Conservation (phyloP, 108 stramenopile species). For the Skeletonema grethae region DNA sequence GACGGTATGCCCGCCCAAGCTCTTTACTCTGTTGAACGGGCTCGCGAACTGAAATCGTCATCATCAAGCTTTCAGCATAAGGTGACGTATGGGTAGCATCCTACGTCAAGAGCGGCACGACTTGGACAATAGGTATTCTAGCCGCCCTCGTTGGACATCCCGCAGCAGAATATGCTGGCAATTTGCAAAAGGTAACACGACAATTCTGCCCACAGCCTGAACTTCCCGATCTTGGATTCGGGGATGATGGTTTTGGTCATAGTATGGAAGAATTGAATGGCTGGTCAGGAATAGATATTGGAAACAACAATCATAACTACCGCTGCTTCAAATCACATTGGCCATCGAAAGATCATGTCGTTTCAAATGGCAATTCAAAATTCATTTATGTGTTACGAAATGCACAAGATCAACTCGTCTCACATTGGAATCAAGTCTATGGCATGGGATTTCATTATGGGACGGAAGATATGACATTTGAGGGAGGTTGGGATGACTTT, state of each 20-base stretch:
- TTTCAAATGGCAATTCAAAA: background rate
- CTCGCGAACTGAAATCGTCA: background rate
- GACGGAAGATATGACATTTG: background rate
- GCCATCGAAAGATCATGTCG: background rate
- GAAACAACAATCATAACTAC: background rate
- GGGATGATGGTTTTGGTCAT: background rate
- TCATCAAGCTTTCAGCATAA: background rate
- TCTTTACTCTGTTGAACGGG: background rate
- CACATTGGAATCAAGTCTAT: background rate
- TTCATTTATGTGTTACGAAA: background rate
- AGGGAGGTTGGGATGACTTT: conserved; percentile 4
- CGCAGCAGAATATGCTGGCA: background rate
- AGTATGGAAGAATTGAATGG: background rate
- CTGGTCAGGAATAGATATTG: background rate
- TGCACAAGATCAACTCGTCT: background rate
- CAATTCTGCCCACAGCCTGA: background rate
- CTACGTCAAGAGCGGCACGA: background rate
- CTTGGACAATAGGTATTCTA: background rate
- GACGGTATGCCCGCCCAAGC: conserved; percentile 1
- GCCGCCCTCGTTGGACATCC: conserved; percentile 3
- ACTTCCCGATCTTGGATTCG: background rate
- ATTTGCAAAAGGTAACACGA: background rate
- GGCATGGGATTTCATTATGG: background rate
- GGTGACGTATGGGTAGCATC: background rate
- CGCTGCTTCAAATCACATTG: conserved; percentile 1